These are phyloP conservation scores for Catunica adiposa DNA, from an alignment of 2,329 filamentous ascomycete species.

Conservation along the genomic window DNA sequence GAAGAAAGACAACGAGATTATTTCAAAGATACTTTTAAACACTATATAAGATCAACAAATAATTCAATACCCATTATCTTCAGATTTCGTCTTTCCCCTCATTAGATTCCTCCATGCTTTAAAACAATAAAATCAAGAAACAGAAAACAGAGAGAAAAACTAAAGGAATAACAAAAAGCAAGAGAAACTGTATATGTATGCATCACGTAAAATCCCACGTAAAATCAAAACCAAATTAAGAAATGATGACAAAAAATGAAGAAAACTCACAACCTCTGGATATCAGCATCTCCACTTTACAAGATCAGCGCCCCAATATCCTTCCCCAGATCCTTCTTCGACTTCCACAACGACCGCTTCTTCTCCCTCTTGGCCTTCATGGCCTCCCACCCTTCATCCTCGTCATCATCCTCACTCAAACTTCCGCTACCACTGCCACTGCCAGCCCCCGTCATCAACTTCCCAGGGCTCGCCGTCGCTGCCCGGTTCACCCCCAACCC, in stretches of 20 bases:
- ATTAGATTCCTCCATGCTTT: not conserved
- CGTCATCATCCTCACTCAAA: slow-evolving; percentile 30
- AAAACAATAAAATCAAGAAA: not conserved
- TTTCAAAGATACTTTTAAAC: not conserved
- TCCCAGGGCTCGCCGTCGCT: slow-evolving; percentile 18
- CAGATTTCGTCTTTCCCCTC: not conserved
- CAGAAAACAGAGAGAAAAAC: too few relatives aligned
- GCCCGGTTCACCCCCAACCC: slow-evolving; percentile 17
- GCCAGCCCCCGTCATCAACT: slow-evolving; percentile 20
- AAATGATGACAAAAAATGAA: slow-evolving; percentile 11
- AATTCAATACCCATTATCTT: not conserved
- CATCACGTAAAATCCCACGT: not conserved
- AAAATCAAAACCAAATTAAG: not conserved
- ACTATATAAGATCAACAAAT: not conserved
- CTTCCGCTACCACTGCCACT: not conserved
- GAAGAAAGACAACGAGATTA: not conserved
- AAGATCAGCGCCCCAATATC: slow-evolving; percentile 33
- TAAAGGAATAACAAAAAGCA: not conserved
- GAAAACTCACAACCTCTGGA: slow-evolving; percentile 7
- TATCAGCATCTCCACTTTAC: slow-evolving; percentile 9
- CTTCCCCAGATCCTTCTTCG: slow-evolving; percentile 37
- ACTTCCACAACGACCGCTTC: slow-evolving; percentile 49
- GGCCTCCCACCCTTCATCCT: slow-evolving; percentile 52
- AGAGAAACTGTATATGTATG: not conserved
- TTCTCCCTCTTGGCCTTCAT: slow-evolving; percentile 54